phyloP scores from a whole-genome alignment of 1,139 yeast genomes.

The Kluyveromyces sp. region DNA sequence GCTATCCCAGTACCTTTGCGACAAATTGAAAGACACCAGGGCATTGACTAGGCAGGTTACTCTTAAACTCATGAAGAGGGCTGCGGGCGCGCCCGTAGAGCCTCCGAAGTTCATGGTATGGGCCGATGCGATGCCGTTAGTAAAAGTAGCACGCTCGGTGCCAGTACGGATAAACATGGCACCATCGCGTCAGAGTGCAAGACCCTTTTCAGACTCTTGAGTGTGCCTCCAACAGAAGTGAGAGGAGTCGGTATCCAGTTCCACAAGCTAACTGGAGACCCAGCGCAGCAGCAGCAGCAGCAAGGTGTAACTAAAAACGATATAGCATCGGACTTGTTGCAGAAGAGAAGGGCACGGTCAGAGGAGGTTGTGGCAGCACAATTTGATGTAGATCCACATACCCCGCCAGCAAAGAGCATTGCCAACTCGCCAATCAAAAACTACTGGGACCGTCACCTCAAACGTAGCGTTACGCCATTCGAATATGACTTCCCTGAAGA shows the following conservation, averaged over 20 bases:
- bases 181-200: slow-evolving; percentile 54
- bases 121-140: slow-evolving; percentile 66
- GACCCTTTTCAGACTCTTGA: slow-evolving; percentile 46
- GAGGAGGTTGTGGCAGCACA: background rate
- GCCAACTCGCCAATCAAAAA: slow-evolving; percentile 12
- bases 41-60: slow-evolving; percentile 52
- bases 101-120: slow-evolving; percentile 74
- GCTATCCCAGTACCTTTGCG: slow-evolving; percentile 51
- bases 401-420: slow-evolving; percentile 6
- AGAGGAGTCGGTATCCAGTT: slow-evolving; percentile 75
- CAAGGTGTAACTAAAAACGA: slow-evolving; percentile 5
- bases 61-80: slow-evolving; percentile 59
- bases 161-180: slow-evolving; percentile 56
- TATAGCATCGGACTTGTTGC: background rate
- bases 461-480: slow-evolving; percentile 5
- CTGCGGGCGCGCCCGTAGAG: slow-evolving; percentile 57
- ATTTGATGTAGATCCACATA: slow-evolving; percentile 8
- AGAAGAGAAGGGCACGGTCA: background rate
- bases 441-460: slow-evolving; percentile 12
- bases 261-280: slow-evolving; percentile 40
- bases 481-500: slow-evolving; percentile 2
- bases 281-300: no score
- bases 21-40: slow-evolving; percentile 42
- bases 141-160: slow-evolving; percentile 54
- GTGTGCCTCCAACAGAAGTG: slow-evolving; percentile 58